phyloP scores from a whole-genome alignment of 768 basidiomycete genomes.

The Tricholoma matsutake region DNA sequence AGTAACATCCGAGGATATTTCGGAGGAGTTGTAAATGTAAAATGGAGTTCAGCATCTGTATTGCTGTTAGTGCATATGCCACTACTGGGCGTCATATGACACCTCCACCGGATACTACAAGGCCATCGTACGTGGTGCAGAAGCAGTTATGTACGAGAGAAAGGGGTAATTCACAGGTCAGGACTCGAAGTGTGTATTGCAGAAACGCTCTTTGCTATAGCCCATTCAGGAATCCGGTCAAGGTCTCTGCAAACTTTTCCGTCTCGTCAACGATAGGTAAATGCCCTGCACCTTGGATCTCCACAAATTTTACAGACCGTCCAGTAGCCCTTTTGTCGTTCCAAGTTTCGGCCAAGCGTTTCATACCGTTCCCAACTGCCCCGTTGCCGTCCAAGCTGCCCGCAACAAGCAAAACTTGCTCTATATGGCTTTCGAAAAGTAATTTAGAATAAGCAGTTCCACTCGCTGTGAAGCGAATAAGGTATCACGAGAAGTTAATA shows the following conservation, averaged over 20 bases:
- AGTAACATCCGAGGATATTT: no score
- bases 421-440: constrained; percentile 25
- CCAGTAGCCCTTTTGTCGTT: constrained; percentile 11
- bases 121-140: no score
- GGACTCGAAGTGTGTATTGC: background rate
- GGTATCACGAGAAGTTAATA: background rate
- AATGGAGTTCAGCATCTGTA: no score
- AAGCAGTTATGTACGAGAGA: no score
- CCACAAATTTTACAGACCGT: constrained; percentile 27
- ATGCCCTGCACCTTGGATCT: constrained; percentile 41
- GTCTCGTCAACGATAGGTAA: constrained; percentile 53
- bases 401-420: constrained; percentile 41
- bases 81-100: no score
- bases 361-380: constrained; percentile 39
- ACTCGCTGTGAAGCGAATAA: background rate
- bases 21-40: no score
- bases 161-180: no score
- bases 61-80: no score
- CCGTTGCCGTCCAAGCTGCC: constrained; percentile 48
- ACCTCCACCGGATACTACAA: no score
- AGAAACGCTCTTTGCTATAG: background rate
- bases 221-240: constrained; percentile 29
- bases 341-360: constrained; percentile 27
- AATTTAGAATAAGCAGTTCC: constrained; percentile 8
- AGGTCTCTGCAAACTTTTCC: constrained; percentile 34